phyloP scores from a whole-genome alignment of 1,139 yeast genomes.

The Casaregolazyma lundiana region DNA sequence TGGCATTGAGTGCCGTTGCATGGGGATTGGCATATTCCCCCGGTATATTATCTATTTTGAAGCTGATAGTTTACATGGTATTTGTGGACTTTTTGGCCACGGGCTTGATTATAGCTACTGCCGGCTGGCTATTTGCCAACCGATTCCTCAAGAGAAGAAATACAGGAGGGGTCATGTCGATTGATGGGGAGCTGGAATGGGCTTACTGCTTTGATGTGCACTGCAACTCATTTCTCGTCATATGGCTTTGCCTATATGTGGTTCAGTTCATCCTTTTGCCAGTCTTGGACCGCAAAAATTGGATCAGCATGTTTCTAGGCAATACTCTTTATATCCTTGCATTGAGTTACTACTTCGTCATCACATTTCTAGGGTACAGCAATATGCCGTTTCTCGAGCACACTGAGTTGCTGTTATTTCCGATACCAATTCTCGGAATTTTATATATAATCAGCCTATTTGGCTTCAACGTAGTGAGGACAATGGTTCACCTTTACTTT shows the following conservation, averaged over 20 bases:
- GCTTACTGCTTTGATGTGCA: slow-evolving; percentile 92
- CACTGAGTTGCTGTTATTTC: slow-evolving; percentile 51
- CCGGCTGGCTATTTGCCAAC: slow-evolving; percentile 70
- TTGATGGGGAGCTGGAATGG: slow-evolving; percentile 71
- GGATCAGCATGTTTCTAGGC: slow-evolving; percentile 66
- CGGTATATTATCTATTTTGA: slow-evolving; percentile 52
- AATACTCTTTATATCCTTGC: slow-evolving; percentile 73
- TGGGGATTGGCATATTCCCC: slow-evolving; percentile 88
- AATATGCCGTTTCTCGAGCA: slow-evolving; percentile 72
- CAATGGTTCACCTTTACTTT: slow-evolving; percentile 66
- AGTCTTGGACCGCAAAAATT: slow-evolving; percentile 55
- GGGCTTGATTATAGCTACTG: slow-evolving; percentile 64
- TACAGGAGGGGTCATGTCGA: slow-evolving; percentile 28
- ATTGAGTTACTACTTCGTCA: slow-evolving; percentile 66
- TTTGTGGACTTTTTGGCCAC: slow-evolving; percentile 71
- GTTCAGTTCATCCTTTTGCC: slow-evolving; percentile 76
- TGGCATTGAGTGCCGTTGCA: slow-evolving; percentile 72
- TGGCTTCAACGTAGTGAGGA: slow-evolving; percentile 67
- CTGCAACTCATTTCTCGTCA: slow-evolving; percentile 77
- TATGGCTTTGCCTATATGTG: slow-evolving; percentile 75
- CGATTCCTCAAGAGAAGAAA: slow-evolving; percentile 45
- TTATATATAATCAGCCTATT: slow-evolving; percentile 50
- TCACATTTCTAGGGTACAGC: slow-evolving; percentile 84
- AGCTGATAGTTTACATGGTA: slow-evolving; percentile 76
- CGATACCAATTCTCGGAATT: slow-evolving; percentile 56